Percentiles rank a stretch among this genome's conserved stretches.
phyloP scores from a whole-genome alignment of 1,139 yeast genomes.

The Dujonia santamariae region DNA sequence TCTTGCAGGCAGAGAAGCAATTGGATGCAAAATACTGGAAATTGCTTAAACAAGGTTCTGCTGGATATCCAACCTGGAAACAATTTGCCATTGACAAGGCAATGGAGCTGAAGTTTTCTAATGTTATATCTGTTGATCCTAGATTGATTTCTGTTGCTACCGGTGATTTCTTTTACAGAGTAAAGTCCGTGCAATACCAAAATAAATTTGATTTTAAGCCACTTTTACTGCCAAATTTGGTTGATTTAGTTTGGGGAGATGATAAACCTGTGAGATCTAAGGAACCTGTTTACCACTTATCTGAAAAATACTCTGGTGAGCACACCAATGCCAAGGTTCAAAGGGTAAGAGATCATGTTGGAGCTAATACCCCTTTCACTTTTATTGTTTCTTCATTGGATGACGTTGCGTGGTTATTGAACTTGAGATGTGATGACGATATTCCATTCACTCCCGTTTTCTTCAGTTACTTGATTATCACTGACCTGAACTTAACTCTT shows the following conservation, averaged over 20 bases:
- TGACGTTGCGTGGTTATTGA: conserved; percentile 56
- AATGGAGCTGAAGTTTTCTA: conserved; percentile 26
- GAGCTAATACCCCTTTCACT: conserved; percentile 11
- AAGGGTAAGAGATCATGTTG: conserved; percentile 25
- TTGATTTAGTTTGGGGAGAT: conserved; percentile 40
- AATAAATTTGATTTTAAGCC: conserved; percentile 30
- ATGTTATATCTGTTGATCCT: conserved; percentile 41
- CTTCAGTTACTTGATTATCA: conserved; percentile 43
- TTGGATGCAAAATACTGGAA: conserved; percentile 34
- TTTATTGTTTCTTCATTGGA: conserved; percentile 45
- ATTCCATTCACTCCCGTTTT: conserved; percentile 51
- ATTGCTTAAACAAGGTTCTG: conserved; percentile 37
- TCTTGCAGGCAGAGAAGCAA: conserved; percentile 45
- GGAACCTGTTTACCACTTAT: conserved; percentile 38
- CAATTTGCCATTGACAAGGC: conserved; percentile 37
- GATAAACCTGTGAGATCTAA: conserved; percentile 38
- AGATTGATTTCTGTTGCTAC: conserved; percentile 28
- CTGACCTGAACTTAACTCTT: conserved; percentile 25
- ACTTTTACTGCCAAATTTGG: conserved; percentile 26
- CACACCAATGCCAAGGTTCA: conserved; percentile 29
- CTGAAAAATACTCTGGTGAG: conserved; percentile 44
- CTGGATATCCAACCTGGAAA: conserved; percentile 37
- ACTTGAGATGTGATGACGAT: conserved; percentile 44
- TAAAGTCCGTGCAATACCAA: conserved; percentile 18
- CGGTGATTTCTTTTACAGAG: conserved; percentile 33